phyloP scores from a whole-genome alignment of 306 rosid species.

The Corylus avellana region DNA sequence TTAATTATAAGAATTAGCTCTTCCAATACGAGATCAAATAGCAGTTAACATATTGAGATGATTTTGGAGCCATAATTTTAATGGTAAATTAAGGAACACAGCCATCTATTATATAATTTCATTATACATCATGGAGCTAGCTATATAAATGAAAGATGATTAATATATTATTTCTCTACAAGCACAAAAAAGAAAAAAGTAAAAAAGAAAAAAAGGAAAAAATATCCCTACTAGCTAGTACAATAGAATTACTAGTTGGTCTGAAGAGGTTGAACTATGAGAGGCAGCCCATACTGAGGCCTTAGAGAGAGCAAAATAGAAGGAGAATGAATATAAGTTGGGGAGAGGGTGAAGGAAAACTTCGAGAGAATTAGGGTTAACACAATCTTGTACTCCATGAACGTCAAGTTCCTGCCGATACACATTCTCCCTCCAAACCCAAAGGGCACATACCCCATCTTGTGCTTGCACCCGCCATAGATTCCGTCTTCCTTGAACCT shows the following conservation, averaged over 20 bases:
- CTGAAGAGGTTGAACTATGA: slow-evolving; percentile 46
- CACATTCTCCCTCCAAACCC: slow-evolving; percentile 93
- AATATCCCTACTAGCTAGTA: neutral
- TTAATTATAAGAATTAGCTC: no score
- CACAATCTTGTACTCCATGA: slow-evolving; percentile 80
- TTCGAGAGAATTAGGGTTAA: slow-evolving; percentile 61
- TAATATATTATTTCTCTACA: no score
- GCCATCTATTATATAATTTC: no score
- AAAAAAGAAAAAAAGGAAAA: neutral
- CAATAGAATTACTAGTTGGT: neutral
- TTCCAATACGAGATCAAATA: no score
- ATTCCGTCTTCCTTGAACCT: slow-evolving; percentile 54
- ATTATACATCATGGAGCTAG: no score
- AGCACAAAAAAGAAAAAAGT: neutral
- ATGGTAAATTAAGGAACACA: no score
- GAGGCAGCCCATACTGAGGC: slow-evolving; percentile 65
- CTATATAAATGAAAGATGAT: no score
- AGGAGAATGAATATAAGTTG: slow-evolving; percentile 62
- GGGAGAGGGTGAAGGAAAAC: slow-evolving; percentile 63
- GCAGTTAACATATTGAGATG: no score
- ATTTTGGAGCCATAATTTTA: no score
- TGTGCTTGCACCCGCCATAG: slow-evolving; percentile 74
- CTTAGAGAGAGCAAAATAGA: slow-evolving; percentile 64
- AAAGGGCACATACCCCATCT: slow-evolving; percentile 86
- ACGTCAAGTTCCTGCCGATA: slow-evolving; percentile 72